These are phyloP conservation scores for Physaria fendleri DNA, from an alignment of 345 rosid genomes.

Conservation along the genomic window DNA sequence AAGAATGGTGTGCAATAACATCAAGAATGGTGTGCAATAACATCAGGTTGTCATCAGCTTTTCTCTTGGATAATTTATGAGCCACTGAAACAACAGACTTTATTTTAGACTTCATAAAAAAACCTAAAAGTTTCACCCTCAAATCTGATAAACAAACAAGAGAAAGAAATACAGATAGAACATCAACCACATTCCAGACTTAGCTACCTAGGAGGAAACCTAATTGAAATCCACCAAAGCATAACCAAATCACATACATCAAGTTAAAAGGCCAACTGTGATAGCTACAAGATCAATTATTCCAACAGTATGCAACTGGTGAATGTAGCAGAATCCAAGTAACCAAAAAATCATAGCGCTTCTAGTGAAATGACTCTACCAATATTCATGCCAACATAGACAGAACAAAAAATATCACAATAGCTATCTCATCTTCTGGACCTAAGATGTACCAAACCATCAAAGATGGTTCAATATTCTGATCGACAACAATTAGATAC, in stretches of 20 bases:
- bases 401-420: neutral
- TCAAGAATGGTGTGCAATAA: conserved; percentile 65
- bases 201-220: neutral
- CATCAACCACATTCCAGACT: neutral
- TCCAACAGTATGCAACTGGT: neutral
- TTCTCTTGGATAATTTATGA: conserved; percentile 91
- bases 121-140: neutral
- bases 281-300: neutral
- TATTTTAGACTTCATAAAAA: neutral
- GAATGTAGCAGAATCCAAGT: neutral
- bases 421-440: conserved; percentile 6
- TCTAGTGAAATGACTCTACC: neutral
- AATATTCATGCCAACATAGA: neutral
- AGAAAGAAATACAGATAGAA: neutral
- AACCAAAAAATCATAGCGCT: neutral
- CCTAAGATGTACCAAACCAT: conserved; percentile 6
- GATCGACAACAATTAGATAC: neutral
- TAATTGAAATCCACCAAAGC: neutral
- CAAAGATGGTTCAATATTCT: neutral
- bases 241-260: neutral
- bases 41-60: conserved; percentile 78
- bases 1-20: conserved; percentile 64
- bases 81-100: conserved; percentile 65
- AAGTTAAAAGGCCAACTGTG: neutral
- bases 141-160: neutral